Evolutionary conservation across 2,329 filamentous ascomycete species (phyloP).

Genomic region (Colletotrichum shisoi): DNA sequence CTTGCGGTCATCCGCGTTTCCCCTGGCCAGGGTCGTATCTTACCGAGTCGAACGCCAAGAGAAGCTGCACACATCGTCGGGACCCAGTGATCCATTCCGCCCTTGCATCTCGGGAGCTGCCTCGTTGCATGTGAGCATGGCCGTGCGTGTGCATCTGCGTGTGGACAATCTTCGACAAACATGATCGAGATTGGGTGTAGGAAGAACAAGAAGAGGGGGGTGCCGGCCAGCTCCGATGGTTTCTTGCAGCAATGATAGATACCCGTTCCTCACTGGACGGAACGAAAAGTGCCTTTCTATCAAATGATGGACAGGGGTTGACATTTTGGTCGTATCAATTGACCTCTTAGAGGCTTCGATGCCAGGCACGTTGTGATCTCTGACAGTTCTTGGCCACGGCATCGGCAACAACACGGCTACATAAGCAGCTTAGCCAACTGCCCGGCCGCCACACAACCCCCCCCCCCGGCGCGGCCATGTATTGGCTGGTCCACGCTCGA

Average conservation of each 20-base stretch:
- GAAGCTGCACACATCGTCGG: background rate
- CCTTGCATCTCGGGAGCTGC: slow-evolving; percentile 33
- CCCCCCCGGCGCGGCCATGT: background rate
- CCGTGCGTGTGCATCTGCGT: background rate
- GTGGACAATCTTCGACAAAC: background rate
- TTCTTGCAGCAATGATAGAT: background rate
- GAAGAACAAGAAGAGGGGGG: background rate
- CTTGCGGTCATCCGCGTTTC: background rate
- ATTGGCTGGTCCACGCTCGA: slow-evolving; percentile 24
- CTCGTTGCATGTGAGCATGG: slow-evolving; percentile 26
- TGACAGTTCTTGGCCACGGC: slow-evolving; percentile 1
- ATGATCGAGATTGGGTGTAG: background rate
- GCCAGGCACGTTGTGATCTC: slow-evolving; percentile 39
- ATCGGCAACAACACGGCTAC: slow-evolving; percentile 5
- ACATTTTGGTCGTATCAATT: slow-evolving; percentile 35
- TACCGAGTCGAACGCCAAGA: slow-evolving; percentile 13
- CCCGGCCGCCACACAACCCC: background rate
- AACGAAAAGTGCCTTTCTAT: slow-evolving; percentile 8
- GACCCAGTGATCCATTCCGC: slow-evolving; percentile 25
- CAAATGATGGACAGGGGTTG: slow-evolving; percentile 27
- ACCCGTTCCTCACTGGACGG: slow-evolving; percentile 26
- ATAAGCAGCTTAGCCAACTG: background rate
- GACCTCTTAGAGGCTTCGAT: slow-evolving; percentile 39
- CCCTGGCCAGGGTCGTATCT: slow-evolving; percentile 15
- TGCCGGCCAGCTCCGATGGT: slow-evolving; percentile 36